Evolutionary conservation across 2,329 filamentous ascomycete species (phyloP), one percentile per base, ranked within the genome.

Genomic region (Sordariomycetes sp.): DNA sequence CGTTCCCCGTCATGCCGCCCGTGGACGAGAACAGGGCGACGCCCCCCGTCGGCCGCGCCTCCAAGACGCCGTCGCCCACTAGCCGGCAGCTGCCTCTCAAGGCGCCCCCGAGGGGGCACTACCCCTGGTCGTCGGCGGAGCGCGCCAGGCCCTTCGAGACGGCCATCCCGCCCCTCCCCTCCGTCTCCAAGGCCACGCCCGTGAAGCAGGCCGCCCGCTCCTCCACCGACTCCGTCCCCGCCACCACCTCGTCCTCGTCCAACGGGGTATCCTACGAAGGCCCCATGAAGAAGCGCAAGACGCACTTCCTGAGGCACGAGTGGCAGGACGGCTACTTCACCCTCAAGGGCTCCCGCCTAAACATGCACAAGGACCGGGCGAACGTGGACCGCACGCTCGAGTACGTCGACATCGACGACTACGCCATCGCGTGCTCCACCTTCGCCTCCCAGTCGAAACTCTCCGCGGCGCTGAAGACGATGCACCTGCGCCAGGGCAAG

Each of bases 291-390:
- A 96, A 95, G 77, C 89, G 92, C 67, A 90, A 90, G 74, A 95
- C 87, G 36, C 85, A 84, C 66, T 84, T 96, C 76, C 81, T 96
- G 60, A 88, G 90, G 51, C 89, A 95, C 69, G 91, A 96, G 73
- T 96, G 91, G 91, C 84, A 90, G 66, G 89, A 95, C 68, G 86
- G 90, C 63, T 94, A 92, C 74, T 95, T 94, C 69, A 90, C 89
- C 28, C 85, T 96, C 61, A 84, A 85, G 64, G 86, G 86, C 59
- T 89, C 84, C 28, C 80, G 82, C 32, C 77, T 89, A 42, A 84
- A 86, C 57, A 86, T 92, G 80, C 88, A 91, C 76, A 84, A 86
- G 65, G 81, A 87, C 61, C 71, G 70, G 36, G 66, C 68, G 55
- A 69, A 72, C 55, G 63, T 76, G 35, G 75, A 78, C 62, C 76